phyloP scores from a whole-genome alignment of 495 filamentous ascomycete genomes.

The Neurospora sp. region DNA sequence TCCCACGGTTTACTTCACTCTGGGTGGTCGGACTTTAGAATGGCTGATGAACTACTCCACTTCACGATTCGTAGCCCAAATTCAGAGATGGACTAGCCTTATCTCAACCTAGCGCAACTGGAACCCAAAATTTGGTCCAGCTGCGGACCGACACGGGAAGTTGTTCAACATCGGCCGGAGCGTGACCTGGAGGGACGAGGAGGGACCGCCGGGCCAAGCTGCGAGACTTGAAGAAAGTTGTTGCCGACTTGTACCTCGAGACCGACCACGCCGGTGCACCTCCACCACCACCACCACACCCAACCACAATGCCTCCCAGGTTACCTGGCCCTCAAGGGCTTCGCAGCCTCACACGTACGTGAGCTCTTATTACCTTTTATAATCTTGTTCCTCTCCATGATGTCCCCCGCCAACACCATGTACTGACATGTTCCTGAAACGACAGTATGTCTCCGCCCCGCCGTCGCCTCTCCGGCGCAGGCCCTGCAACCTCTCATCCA shows the following conservation, averaged over 20 bases:
- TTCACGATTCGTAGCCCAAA: neutral
- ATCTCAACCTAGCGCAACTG: conserved; percentile 5
- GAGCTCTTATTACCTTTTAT: neutral
- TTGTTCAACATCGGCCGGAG: conserved; percentile 9
- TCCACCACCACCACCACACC: conserved; percentile 2
- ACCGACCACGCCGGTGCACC: neutral
- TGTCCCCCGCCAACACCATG: neutral
- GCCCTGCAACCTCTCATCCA: conserved; percentile 38
- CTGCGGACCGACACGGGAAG: conserved; percentile 11
- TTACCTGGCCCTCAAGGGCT: conserved; percentile 53
- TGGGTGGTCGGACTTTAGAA: conserved; percentile 3
- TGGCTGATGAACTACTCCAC: conserved; percentile 4
- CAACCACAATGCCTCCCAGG: conserved; percentile 60
- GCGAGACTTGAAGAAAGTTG: conserved; percentile 5
- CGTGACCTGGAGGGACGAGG: conserved; percentile 8
- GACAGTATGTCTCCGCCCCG: conserved; percentile 39
- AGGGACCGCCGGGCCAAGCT: conserved; percentile 6
- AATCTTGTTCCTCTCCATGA: neutral
- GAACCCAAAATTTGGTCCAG: conserved; percentile 21
- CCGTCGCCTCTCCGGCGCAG: conserved; percentile 18
- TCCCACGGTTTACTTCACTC: neutral
- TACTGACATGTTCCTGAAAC: conserved; percentile 9
- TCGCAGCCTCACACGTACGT: conserved; percentile 51
- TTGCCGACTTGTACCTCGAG: neutral
- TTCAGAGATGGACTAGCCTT: neutral